Evolutionary conservation across 2,329 filamentous ascomycete species (phyloP).

Genomic region (Aureobasidium sp.): DNA sequence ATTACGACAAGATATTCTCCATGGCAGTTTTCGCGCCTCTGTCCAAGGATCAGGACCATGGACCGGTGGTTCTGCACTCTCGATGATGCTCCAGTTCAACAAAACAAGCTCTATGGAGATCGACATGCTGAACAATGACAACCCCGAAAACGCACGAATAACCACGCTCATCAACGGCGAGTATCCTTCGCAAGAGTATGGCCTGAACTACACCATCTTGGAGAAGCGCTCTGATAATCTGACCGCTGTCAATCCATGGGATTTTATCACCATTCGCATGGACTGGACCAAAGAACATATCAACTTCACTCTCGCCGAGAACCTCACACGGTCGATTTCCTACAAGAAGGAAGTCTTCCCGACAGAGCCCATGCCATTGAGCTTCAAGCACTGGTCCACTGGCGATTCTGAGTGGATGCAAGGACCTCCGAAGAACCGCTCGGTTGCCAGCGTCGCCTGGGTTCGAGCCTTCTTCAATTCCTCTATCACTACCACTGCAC

Average conservation of each 20-base stretch:
- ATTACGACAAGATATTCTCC: conserved; percentile 40
- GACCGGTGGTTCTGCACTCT: conserved; percentile 36
- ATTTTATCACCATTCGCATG: conserved; percentile 41
- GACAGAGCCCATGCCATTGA: conserved; percentile 36
- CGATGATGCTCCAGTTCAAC: conserved; percentile 42
- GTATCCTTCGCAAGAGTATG: conserved; percentile 32
- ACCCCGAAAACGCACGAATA: conserved; percentile 32
- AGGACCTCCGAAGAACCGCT: conserved; percentile 36
- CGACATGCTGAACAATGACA: conserved; percentile 41
- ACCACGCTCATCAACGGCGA: conserved; percentile 34
- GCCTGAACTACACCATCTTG: conserved; percentile 35
- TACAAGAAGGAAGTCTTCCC: conserved; percentile 34
- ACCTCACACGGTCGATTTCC: conserved; percentile 28
- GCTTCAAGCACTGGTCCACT: conserved; percentile 44
- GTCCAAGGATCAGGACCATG: conserved; percentile 25
- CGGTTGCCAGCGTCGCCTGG: conserved; percentile 40
- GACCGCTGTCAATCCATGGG: conserved; percentile 34
- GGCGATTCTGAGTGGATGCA: conserved; percentile 40
- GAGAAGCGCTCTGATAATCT: conserved; percentile 19
- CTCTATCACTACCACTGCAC: conserved; percentile 31
- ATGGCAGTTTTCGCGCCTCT: conserved; percentile 41
- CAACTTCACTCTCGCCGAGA: conserved; percentile 37
- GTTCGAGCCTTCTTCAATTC: conserved; percentile 45
- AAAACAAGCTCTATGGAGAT: conserved; percentile 37
- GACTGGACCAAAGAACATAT: conserved; percentile 42